These are phyloP conservation scores for Funneliformis geosporum DNA, from an alignment of 192 early-diverging fungal species.

Conservation along the genomic window DNA sequence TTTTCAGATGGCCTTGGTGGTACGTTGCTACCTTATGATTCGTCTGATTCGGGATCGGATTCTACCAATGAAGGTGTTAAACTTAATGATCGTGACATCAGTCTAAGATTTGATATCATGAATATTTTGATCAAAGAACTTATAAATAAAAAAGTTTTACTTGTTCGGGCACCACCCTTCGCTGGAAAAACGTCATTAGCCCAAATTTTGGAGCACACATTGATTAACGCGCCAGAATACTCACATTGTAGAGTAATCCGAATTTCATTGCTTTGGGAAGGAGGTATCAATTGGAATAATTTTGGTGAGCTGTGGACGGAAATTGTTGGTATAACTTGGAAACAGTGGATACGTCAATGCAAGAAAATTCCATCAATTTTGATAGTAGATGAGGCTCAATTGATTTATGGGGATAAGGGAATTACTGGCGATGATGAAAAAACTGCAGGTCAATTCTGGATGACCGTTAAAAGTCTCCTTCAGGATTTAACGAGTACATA, in stretches of 20 bases:
- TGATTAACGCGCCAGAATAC: no score
- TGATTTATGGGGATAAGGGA: constrained; percentile 3
- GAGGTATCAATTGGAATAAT: constrained; percentile 10
- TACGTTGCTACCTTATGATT: no score
- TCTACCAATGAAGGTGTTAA: no score
- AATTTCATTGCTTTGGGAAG: no score
- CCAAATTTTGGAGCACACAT: constrained; percentile 27
- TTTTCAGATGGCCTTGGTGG: constrained; percentile 8
- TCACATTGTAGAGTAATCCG: no score
- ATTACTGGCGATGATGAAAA: neutral
- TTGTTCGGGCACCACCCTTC: constrained; percentile 26
- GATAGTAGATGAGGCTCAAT: constrained; percentile 12
- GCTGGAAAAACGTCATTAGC: constrained; percentile 27
- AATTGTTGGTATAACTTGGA: constrained; percentile 4
- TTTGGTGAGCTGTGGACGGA: neutral
- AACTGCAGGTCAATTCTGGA: constrained; percentile 21
- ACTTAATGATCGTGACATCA: no score
- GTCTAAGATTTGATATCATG: neutral
- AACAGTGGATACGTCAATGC: constrained; percentile 16
- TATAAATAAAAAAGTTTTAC: neutral
- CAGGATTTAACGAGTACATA: neutral
- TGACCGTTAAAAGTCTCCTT: constrained; percentile 1
- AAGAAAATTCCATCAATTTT: constrained; percentile 2
- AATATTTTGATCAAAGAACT: neutral
- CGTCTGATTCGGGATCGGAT: no score